Base-by-base conservation (phyloP, 2,329 filamentous ascomycete genomes). In the Diaporthe australafricana region DNA sequence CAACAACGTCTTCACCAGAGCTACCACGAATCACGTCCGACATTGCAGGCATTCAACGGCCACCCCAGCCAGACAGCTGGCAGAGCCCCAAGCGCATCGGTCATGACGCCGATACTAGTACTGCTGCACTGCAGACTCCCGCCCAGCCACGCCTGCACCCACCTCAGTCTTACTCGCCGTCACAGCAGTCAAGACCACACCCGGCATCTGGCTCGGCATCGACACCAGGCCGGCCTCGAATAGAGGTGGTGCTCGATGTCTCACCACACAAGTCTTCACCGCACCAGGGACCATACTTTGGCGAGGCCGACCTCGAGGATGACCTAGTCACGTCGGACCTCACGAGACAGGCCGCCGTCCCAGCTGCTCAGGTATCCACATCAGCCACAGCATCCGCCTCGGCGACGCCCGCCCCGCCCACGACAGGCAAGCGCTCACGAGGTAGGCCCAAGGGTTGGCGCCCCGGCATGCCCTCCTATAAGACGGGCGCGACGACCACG, bases 381-480 rank as follows among this genome's bases (percentile, higher is more conserved):
- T 14, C 47, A 30, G 40, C 42, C 11, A 5, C 25, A 17, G 30
- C 55, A 11, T 8, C 63, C n/a, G 25, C 62, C 27, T 27, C 68
- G 16, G 53, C 47, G 47, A 62, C 48, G 20, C 30, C 65, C 22
- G 53, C 53, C n/a, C 55, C 56, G 35, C 38, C 40, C 30, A 27
- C 47, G 27, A 55, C 55, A 17, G 71, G 30, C 48, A 73, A 60
- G 45, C 69, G 72, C 40, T 45, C 56, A 7, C 70, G 72, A 12
- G 72, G 72, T 16, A 68, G 72, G 40, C 72, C 72, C n/a, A 73
- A 73, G 56, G 72, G 72, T 48, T 74, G 72, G 72, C 55, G 68
- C n/a, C 72, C 72, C 14, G 72, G 72, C 35, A 74, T 74, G 72
- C 70, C 70, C 17, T 73, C 70, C 11, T 55, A 55, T 25, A 72